These are phyloP conservation scores for Backusella circina DNA, from an alignment of 192 early-diverging fungal species.

Conservation along the genomic window DNA sequence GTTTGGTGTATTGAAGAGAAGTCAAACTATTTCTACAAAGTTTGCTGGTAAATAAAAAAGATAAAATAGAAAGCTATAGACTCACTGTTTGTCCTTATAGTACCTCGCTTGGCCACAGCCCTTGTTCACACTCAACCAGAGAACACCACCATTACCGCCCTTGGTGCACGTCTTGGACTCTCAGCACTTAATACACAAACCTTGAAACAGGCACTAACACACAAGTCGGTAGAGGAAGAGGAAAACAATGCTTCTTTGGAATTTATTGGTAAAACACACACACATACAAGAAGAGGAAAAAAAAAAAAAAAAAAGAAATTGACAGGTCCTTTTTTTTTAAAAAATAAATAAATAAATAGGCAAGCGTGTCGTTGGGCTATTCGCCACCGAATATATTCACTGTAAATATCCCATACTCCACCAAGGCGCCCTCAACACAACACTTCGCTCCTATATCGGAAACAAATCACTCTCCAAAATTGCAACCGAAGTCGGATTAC, in stretches of 20 bases:
- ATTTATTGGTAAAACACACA: slow-evolving; percentile 4
- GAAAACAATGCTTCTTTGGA: slow-evolving; percentile 11
- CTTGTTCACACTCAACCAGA: slow-evolving; percentile 7
- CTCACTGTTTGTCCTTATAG: background rate
- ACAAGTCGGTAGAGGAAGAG: background rate
- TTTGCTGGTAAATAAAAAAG: background rate
- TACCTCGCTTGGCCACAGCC: background rate
- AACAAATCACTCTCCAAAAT: slow-evolving; percentile 61
- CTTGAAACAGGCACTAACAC: slow-evolving; percentile 5
- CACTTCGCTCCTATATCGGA: slow-evolving; percentile 63
- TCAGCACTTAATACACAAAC: background rate
- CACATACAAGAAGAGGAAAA: background rate
- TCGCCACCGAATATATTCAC: slow-evolving; percentile 72
- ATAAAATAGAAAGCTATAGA: background rate
- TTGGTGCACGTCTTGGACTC: slow-evolving; percentile 42
- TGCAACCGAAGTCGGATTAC: slow-evolving; percentile 74
- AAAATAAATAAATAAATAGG: slow-evolving; percentile 37
- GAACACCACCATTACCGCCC: slow-evolving; percentile 19
- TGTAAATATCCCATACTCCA: slow-evolving; percentile 80
- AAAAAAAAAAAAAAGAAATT: background rate
- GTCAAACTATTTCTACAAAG: background rate
- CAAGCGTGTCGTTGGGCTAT: slow-evolving; percentile 61
- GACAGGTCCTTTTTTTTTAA: background rate
- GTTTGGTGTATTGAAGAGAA: background rate
- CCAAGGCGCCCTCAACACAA: slow-evolving; percentile 55